Base-by-base conservation (phyloP, 163 green algal genomes). In the Prototheca cutis region DNA sequence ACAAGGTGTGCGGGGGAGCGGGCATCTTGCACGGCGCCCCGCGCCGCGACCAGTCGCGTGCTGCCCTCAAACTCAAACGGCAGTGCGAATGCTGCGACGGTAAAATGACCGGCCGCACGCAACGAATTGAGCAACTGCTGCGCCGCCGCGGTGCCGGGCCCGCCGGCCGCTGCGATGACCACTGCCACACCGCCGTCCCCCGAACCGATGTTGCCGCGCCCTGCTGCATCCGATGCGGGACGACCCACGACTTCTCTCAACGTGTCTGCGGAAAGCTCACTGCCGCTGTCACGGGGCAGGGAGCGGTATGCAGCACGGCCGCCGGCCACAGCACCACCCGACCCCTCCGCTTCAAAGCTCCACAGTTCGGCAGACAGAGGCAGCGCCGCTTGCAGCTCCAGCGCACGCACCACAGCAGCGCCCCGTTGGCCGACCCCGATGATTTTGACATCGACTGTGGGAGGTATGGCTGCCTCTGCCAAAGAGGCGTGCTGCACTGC, bases 11-110 rank as follows among this genome's bases (percentile, higher is more conserved):
- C 82, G 23, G 76, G 30, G 63, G 63, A 29, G 81, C 72, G 8
- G 74, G 3, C 25, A 17, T 45, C 36, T 6, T 3, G 21, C 21
- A 36, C 34, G 29, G 23, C 8, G 6, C 17, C 32, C 0, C 40
- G 10, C 49, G 53, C 57, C 56, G 63, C 53, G 53, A 86, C 80
- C 49, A 80, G 51, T 65, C 80, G 80, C 28, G 71, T 65, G 0
- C 59, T 29, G 17, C 84, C 85, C 62, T 91, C 85, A 68, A 93
- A 91, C 5, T 59, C 72, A 74, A 91, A 91, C 0, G 85, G 85
- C 45, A 63, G 57, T 15, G 84, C 85, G 15, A 93, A 59, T 0
- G 79, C 82, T 2, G 76, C 80, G 0, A 76, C 79, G 10, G 87
- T 87, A 61, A 93, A 91, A 72, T 81, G 80, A 33, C 85, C 85